These are phyloP conservation scores for Boletales sp. DNA, from an alignment of 768 basidiomycete species.

Conservation along the genomic window DNA sequence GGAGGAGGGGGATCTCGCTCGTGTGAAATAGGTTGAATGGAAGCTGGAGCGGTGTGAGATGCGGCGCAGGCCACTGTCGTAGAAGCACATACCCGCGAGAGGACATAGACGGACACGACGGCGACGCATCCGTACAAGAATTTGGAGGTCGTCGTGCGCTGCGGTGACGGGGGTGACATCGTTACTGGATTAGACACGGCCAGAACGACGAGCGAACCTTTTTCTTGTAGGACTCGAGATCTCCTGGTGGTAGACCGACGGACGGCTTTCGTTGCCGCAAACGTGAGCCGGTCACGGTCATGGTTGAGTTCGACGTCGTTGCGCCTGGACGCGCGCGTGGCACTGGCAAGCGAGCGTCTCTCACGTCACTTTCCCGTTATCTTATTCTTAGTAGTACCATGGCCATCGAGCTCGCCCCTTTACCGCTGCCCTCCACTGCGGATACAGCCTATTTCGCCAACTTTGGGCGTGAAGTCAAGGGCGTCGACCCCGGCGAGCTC, in stretches of 20 bases:
- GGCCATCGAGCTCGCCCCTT: conserved; percentile 63
- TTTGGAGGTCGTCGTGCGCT: not conserved
- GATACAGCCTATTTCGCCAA: conserved; percentile 61
- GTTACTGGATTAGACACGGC: no score
- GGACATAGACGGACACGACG: conserved; percentile 5
- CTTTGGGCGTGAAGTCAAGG: conserved; percentile 78
- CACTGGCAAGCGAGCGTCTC: no score
- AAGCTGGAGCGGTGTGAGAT: conserved; percentile 15
- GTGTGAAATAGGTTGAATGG: conserved; percentile 5
- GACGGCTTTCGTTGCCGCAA: conserved; percentile 24
- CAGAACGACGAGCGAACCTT: no score
- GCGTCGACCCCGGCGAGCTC: conserved; percentile 63
- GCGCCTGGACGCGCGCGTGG: no score
- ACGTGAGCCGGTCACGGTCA: conserved; percentile 5
- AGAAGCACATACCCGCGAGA: conserved; percentile 19
- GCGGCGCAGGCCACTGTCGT: not conserved
- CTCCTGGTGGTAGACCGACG: no score
- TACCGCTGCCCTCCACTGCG: conserved; percentile 71
- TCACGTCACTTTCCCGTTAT: no score
- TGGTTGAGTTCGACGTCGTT: not conserved
- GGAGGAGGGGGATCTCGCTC: conserved; percentile 2
- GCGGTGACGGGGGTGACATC: not conserved
- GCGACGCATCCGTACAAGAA: conserved; percentile 10
- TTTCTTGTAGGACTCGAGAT: no score
- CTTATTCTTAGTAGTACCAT: conserved; percentile 32